Evolutionary conservation across 495 filamentous ascomycete species (phyloP).

Genomic region (Cenococcum geophilum): DNA sequence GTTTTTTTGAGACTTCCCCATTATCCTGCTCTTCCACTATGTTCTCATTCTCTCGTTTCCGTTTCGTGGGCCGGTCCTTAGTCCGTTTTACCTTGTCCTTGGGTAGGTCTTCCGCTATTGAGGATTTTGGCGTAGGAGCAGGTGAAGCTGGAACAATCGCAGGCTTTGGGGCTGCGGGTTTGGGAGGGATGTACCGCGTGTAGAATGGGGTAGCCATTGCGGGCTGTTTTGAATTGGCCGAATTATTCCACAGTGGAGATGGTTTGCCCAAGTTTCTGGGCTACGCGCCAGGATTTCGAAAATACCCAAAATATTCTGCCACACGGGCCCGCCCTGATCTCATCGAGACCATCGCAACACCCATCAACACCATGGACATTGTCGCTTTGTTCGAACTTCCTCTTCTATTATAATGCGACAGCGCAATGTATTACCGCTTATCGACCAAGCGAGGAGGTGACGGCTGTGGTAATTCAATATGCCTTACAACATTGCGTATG

Average conservation of each 20-base stretch:
- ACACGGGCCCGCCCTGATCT: background rate
- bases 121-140: background rate
- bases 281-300: conserved; percentile 26
- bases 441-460: conserved; percentile 4
- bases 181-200: conserved; percentile 47
- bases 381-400: background rate
- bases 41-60: conserved; percentile 17
- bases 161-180: conserved; percentile 18
- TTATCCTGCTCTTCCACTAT: conserved; percentile 25
- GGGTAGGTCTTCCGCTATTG: background rate
- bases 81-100: conserved; percentile 15
- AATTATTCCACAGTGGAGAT: background rate
- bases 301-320: background rate
- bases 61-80: conserved; percentile 15
- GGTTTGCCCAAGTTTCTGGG: background rate
- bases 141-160: background rate
- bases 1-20: conserved; percentile 31
- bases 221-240: background rate
- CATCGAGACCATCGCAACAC: no score
- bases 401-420: background rate
- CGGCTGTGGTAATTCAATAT: conserved; percentile 39
- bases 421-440: background rate
- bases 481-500: conserved; percentile 72
- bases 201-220: conserved; percentile 44
- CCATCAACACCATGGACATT: background rate